Percentiles rank a stretch among this genome's conserved stretches.
Evolutionary conservation across 495 filamentous ascomycete genomes (phyloP).

Genomic region (Lasiosphaeriaceae sp.): DNA sequence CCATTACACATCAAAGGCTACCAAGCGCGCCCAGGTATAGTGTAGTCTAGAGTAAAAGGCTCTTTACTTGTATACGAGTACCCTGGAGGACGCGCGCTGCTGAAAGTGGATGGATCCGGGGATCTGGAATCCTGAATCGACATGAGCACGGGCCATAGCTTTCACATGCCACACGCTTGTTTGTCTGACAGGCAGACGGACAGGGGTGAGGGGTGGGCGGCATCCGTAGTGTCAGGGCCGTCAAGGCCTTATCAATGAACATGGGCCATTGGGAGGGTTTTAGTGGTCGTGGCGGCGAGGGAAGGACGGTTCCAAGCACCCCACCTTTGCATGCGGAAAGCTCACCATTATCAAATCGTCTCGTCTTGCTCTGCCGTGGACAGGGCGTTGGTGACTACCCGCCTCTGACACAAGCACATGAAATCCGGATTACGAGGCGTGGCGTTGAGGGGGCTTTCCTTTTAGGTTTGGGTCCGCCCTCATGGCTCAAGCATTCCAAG

Average conservation of each 20-base stretch:
- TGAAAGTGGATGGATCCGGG: too few species aligned
- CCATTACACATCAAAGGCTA: too few species aligned
- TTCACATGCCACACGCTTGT: slow-evolving; percentile 7
- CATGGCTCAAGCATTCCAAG: not conserved
- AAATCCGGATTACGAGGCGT: slow-evolving; percentile 12
- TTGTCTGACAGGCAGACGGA: too few species aligned
- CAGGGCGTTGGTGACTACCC: slow-evolving; percentile 6
- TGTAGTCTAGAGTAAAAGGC: too few species aligned
- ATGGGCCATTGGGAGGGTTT: not conserved
- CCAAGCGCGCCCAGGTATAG: too few species aligned
- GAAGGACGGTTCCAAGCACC: too few species aligned
- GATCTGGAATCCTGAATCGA: not conserved
- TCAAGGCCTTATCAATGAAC: not conserved
- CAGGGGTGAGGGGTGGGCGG: not conserved
- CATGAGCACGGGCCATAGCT: slow-evolving; percentile 4
- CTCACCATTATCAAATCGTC: not conserved
- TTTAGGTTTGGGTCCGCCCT: not conserved
- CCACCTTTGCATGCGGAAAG: slow-evolving; percentile 5
- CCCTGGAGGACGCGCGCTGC: too few species aligned
- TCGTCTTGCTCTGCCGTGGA: not conserved
- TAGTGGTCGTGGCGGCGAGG: not conserved
- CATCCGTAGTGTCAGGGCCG: not conserved
- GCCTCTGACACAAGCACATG: slow-evolving; percentile 14
- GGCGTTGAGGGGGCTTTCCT: slow-evolving; percentile 5
- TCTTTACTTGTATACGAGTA: too few species aligned